Base-by-base conservation (phyloP, 2,329 filamentous ascomycete genomes). In the Simplicillium sp. region DNA sequence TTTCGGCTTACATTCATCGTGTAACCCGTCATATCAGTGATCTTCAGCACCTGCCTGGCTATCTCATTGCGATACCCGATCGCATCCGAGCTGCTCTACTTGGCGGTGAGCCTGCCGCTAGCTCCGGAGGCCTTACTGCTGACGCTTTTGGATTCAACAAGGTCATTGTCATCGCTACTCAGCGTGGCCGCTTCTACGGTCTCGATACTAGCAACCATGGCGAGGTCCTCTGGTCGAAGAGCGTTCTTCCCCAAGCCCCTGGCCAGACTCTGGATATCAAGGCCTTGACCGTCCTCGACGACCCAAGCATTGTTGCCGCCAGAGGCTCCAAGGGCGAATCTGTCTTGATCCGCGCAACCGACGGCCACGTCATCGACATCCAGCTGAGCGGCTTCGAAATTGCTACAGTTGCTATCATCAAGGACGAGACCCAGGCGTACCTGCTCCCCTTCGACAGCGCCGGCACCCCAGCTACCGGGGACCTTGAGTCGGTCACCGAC, bases 71-170 rank as follows among this genome's bases (percentile, higher is more conserved):
- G 13, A 67, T 96, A 9, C 87, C 87, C 4, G 64, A 70, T 34
- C 78, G 80, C 17, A 63, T 96, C 12, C 53, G 88, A 3, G 74
- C 74, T 45, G 82, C 77, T 48, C 67, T 87, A 13, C 55, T 81
- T 8, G 77, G 79, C 28, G 74, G 75, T 1, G 69, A 73, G 8
- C 64, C 70, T 13, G 54, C 61, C 1, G 61, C 55, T 11, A 61
- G 62, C 16, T 57, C 59, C 15, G 59, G 66, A 20, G 68, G 68
- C 7, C 65, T 82, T n/a, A 64, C 68, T 14, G 72, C 79, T 13
- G 84, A 92, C 52, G 77, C 72, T 32, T 97, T 97, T 58, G 90
- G 90, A 4, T 90, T 96, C 62, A 82, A 86, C 59, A 94, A 95
- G 62, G 67, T 90, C 28, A 75, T 89, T 6, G 70, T 96, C 43